These are phyloP conservation scores for Corymbia citriodora DNA, from an alignment of 441 rosid genomes.

Conservation along the genomic window DNA sequence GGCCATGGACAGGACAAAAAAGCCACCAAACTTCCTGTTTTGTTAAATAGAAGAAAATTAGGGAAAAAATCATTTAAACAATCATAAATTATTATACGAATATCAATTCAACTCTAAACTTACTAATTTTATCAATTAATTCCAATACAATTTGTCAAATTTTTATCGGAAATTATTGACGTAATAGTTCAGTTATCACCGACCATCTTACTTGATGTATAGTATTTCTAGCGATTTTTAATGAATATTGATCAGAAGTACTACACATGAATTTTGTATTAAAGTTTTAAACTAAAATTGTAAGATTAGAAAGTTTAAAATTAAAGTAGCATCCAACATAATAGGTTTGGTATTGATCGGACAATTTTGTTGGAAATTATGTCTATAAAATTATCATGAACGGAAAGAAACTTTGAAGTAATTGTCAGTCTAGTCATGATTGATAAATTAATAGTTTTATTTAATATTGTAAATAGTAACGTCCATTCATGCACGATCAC, in stretches of 20 bases:
- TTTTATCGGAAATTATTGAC: rapidly evolving
- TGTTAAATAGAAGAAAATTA: background rate
- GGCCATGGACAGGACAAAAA: background rate
- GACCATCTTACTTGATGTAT: rapidly evolving
- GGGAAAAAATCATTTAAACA: background rate
- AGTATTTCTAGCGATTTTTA: rapidly evolving
- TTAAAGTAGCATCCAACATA: rapidly evolving
- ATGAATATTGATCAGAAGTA: rapidly evolving
- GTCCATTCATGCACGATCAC: background rate
- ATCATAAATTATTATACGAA: background rate
- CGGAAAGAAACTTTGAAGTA: background rate
- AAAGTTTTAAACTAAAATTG: rapidly evolving
- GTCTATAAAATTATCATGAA: background rate
- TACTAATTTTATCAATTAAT: background rate
- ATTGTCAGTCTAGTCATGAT: background rate
- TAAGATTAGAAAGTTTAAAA: rapidly evolving
- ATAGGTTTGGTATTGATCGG: rapidly evolving
- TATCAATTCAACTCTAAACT: rapidly evolving
- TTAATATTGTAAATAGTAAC: background rate
- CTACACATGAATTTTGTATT: rapidly evolving
- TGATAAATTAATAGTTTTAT: background rate
- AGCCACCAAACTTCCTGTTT: background rate
- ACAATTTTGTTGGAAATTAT: background rate
- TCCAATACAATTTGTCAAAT: rapidly evolving
- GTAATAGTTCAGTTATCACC: rapidly evolving